Percentiles rank a stretch among this genome's conserved stretches.
Conservation (phyloP, 1,139 yeast species). For the Scheffersomyces titani region DNA sequence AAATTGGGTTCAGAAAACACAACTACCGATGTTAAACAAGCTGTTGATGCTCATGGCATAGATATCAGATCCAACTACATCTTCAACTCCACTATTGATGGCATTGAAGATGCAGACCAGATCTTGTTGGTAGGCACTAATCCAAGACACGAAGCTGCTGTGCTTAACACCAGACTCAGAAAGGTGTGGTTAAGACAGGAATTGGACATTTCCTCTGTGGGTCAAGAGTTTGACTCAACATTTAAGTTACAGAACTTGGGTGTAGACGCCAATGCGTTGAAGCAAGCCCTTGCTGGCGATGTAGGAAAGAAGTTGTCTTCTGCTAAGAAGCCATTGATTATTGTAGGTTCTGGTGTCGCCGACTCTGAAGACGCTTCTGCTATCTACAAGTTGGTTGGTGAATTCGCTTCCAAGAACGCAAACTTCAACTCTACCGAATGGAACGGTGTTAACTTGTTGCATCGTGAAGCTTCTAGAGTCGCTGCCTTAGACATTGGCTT, state of each 20-base stretch:
- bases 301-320: slow-evolving; percentile 67
- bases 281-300: slow-evolving; percentile 64
- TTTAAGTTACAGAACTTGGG: slow-evolving; percentile 70
- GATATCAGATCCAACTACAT: slow-evolving; percentile 80
- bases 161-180: slow-evolving; percentile 79
- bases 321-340: slow-evolving; percentile 77
- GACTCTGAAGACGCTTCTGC: slow-evolving; percentile 69
- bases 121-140: slow-evolving; percentile 80
- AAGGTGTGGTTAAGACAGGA: slow-evolving; percentile 76
- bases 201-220: slow-evolving; percentile 69
- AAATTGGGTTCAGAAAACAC: slow-evolving; percentile 79
- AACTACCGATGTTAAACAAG: slow-evolving; percentile 66
- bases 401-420: slow-evolving; percentile 57
- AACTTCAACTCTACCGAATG: slow-evolving; percentile 73
- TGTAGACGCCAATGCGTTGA: slow-evolving; percentile 55
- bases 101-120: slow-evolving; percentile 81
- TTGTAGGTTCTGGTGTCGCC: slow-evolving; percentile 80
- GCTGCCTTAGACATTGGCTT: slow-evolving; percentile 89
- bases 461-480: slow-evolving; percentile 83
- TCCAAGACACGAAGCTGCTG: slow-evolving; percentile 92
- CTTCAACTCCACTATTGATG: slow-evolving; percentile 78
- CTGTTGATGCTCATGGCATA: slow-evolving; percentile 67
- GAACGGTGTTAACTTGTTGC: slow-evolving; percentile 82
- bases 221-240: slow-evolving; percentile 77
- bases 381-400: slow-evolving; percentile 61